Evolutionary conservation across 2,329 filamentous ascomycete species (phyloP).

Genomic region (Didymella exigua): DNA sequence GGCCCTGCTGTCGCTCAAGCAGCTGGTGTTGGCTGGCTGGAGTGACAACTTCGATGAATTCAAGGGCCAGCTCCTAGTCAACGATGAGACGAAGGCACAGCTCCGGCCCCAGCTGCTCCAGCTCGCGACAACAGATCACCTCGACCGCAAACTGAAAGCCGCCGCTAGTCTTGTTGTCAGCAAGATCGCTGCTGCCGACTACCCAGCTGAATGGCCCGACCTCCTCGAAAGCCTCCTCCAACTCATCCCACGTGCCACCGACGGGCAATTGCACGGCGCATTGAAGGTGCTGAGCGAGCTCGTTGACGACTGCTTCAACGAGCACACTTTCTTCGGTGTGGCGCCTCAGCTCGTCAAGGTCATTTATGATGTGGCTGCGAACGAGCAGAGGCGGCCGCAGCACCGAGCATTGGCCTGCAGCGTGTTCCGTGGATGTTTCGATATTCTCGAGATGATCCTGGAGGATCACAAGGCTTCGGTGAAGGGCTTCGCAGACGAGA

Average conservation of each 20-base stretch:
- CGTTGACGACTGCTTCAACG: constrained; percentile 90
- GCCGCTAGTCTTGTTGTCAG: constrained; percentile 88
- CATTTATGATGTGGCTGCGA: constrained; percentile 81
- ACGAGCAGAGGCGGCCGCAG: constrained; percentile 73
- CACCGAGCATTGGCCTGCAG: constrained; percentile 85
- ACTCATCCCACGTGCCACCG: constrained; percentile 75
- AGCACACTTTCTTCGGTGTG: constrained; percentile 92
- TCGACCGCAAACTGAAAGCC: constrained; percentile 84
- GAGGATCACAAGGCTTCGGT: constrained; percentile 88
- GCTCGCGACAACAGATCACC: constrained; percentile 73
- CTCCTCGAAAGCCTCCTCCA: constrained; percentile 81
- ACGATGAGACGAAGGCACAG: constrained; percentile 73
- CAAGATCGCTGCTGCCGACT: constrained; percentile 92
- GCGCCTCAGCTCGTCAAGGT: constrained; percentile 83
- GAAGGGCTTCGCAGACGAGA: constrained; percentile 86
- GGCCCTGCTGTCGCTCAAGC: constrained; percentile 78
- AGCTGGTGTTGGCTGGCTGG: constrained; percentile 86
- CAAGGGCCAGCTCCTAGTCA: constrained; percentile 69
- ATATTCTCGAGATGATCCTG: constrained; percentile 95
- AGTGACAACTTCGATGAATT: constrained; percentile 75
- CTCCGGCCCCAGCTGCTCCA: constrained; percentile 77
- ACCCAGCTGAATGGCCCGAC: constrained; percentile 92
- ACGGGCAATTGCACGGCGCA: constrained; percentile 84
- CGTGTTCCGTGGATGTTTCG: constrained; percentile 89
- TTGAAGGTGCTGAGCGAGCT: constrained; percentile 86